phyloP scores from a whole-genome alignment of 257 asterid species.

The Ehretia macrophylla region DNA sequence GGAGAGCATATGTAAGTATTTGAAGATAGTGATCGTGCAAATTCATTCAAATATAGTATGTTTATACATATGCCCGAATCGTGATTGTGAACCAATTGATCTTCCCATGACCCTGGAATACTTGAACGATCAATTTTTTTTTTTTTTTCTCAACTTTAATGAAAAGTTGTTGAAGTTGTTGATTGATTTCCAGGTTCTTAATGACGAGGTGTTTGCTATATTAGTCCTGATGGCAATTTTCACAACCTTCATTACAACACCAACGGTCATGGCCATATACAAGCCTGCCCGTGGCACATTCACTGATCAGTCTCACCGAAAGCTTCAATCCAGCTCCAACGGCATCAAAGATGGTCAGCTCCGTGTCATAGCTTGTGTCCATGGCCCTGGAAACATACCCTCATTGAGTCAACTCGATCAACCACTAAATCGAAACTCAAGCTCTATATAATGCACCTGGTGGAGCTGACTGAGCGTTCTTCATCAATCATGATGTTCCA shows the following conservation, averaged over 20 bases:
- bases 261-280: constrained; percentile 51
- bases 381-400: constrained; percentile 38
- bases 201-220: constrained; percentile 61
- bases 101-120: no score
- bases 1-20: no score
- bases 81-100: no score
- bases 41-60: no score
- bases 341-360: constrained; percentile 20
- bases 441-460: constrained; percentile 44
- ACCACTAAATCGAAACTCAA: constrained; percentile 30
- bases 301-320: constrained; percentile 1
- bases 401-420: constrained; percentile 37
- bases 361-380: constrained; percentile 46
- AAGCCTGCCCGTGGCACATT: constrained; percentile 26
- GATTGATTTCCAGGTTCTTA: constrained; percentile 36
- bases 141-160: not conserved
- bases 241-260: constrained; percentile 66
- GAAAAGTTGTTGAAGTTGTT: not conserved
- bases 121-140: no score
- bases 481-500: constrained; percentile 52
- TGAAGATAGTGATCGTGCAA: no score
- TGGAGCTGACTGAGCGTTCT: constrained; percentile 52
- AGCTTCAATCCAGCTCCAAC: constrained; percentile 7
- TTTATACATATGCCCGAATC: no score
- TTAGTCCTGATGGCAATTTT: constrained; percentile 67